Evolutionary conservation across 176 grass and related monocot genomes (phyloP).

Genomic region (Musa beccarii): DNA sequence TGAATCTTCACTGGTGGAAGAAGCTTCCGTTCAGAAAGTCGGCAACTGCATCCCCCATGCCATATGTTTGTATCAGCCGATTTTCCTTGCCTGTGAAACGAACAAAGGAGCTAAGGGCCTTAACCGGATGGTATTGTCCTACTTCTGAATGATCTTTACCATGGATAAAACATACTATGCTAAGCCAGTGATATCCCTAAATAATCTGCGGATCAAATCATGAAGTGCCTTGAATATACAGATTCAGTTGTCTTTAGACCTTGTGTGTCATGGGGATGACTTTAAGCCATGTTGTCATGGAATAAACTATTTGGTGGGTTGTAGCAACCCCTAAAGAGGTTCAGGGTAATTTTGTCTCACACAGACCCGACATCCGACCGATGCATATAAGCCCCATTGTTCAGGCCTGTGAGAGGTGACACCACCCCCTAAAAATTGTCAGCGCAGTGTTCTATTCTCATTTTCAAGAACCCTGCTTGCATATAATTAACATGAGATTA

Average conservation of each 20-base stretch:
- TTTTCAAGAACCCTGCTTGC: not conserved
- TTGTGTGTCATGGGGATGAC: not conserved
- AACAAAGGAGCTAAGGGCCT: conserved; percentile 72
- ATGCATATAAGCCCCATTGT: too few species aligned
- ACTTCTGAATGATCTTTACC: not conserved
- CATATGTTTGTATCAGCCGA: conserved; percentile 57
- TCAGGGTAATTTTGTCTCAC: too few species aligned
- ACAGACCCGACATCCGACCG: too few species aligned
- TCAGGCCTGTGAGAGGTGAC: not conserved
- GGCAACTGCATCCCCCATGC: conserved; percentile 14
- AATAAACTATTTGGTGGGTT: not conserved
- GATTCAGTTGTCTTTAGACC: not conserved
- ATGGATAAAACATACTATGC: not conserved
- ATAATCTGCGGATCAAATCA: not conserved
- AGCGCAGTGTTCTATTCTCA: not conserved
- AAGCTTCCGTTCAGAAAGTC: conserved; percentile 43
- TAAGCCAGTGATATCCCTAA: not conserved
- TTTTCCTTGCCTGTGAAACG: conserved; percentile 77
- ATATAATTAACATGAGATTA: not conserved
- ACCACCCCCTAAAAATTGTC: not conserved
- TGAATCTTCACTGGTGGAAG: conserved; percentile 46
- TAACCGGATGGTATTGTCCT: conserved; percentile 67
- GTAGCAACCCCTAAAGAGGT: not conserved
- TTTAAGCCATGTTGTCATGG: not conserved
- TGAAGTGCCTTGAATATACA: too few species aligned